Evolutionary conservation across 805 yeast species (phyloP), one percentile per base, ranked within the genome.

Genomic region (Starmerella riodocensis): DNA sequence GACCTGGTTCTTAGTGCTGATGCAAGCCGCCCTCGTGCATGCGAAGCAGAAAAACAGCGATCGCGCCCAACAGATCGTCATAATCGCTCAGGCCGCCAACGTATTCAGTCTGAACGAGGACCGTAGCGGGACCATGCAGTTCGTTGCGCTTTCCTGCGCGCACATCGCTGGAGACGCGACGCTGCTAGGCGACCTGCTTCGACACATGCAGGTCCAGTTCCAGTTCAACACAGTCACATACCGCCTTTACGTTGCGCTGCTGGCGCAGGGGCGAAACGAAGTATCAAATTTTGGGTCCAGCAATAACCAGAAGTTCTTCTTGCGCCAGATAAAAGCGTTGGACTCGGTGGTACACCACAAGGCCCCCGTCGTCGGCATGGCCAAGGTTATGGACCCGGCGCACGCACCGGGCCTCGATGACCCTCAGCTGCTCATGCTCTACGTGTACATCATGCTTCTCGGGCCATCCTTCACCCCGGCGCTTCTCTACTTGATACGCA

Each of bases 301-400:
- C 26, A 81, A 83, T 45, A 88, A 83, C 53, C 97, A 88, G 52
- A 91, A 91, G 57, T 88, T 76, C 55, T 76, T 88, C 46, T 62
- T 91, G 44, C 73, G 98, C 49, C 96, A 86, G 51, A 65, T 88
- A 47, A 91, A 88, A 55, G 93, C 94, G 0, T 76, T 73, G 55
- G 98, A 91, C 56, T 72, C 91, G 2, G 53, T 78, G 13, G 67
- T 74, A 23, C 65, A 63, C 8, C 38, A 34, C 19, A 59, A 65
- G 8, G 70, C 67, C 31, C 66, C 67, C 11, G 72, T 84, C 16
- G 62, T 72, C 2, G 96, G 96, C 1, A 83, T 82, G 66, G 91
- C 94, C 0, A 76, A 76, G 4, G 68, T 83, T 11, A 16, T 30
- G 18, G 35, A 37, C 21, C 40, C 40, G 13, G 22, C 19, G 8